A percentile compares a stretch with the other conserved stretches of the same genome.
Conservation (phyloP, 116 monocot species). For the Cymodocea nodosa region DNA sequence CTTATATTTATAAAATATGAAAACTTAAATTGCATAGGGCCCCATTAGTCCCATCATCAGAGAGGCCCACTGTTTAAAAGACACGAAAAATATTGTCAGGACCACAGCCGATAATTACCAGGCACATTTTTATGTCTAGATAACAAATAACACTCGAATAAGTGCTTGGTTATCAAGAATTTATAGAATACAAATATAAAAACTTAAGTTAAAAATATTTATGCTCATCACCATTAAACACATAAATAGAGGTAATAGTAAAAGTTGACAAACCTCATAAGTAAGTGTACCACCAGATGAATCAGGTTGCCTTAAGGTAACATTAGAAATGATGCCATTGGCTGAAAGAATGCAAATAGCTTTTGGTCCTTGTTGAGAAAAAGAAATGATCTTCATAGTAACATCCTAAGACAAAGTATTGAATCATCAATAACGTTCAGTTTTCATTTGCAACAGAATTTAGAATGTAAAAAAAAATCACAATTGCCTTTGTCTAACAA, state of each 20-base stretch:
- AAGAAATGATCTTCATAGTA: slow-evolving; percentile 40
- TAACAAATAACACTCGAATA: no score
- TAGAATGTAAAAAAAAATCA: no score
- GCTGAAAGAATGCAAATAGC: slow-evolving; percentile 41
- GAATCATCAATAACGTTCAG: not conserved
- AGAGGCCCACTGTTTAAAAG: no score
- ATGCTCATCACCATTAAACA: not conserved
- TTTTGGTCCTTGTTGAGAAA: slow-evolving; percentile 35
- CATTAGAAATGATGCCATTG: slow-evolving; percentile 34
- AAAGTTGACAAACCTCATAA: slow-evolving; percentile 18
- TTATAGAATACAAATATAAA: no score
- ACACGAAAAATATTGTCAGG: no score
- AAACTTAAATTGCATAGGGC: no score
- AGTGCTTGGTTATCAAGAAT: no score
- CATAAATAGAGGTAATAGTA: not conserved
- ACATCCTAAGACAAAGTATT: slow-evolving; percentile 20
- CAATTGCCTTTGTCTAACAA: not conserved
- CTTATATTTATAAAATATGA: no score
- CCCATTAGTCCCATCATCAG: no score
- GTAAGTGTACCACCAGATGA: slow-evolving; percentile 37
- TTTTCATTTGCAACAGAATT: not conserved
- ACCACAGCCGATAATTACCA: no score
- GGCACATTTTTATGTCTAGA: no score
- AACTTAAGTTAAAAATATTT: no score
- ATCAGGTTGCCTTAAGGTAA: slow-evolving; percentile 40